Evolutionary conservation across 306 rosid species (phyloP), one percentile per base, ranked within the genome.

Genomic region (Ormosia semicastrata): DNA sequence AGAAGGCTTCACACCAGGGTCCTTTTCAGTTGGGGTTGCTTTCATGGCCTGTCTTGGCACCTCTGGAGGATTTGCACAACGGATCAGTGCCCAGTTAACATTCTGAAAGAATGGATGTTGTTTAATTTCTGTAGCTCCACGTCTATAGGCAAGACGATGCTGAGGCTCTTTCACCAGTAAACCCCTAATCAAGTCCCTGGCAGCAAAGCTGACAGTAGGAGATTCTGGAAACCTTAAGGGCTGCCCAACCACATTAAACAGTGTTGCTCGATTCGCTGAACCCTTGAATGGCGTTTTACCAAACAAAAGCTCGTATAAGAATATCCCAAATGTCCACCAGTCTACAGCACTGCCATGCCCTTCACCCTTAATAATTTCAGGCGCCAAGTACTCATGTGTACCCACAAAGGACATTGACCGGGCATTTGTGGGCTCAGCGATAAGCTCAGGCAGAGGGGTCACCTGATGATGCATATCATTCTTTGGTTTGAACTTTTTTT

Each of bases 341-440:
- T 95, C 99, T 32, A 95, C 99, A 24, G 99, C 99, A 78, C 99
- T 95, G 9, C 99, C 99, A 40, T 95, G 99, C 37, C 99, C 99
- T 89, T 95, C 98, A 14, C 99, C 99, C 52, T 92, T 95, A 9
- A 95, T 91, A 76, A 95, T 95, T 58, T 95, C 99, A 2, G 99
- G 99, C 0, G 99, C 99, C 79, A 95, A 83, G 90, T 95, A 95
- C 89, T 95, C 99, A 2, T 95, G 99, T 29, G 99, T 95, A 40
- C 99, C 99, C 0, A 95, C 99, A 50, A 93, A 95, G 29, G 99
- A 95, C 99, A 95, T 93, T 2, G 99, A 95, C 33, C 99, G 90
- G 14, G 99, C 99, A 69, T 78, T 89, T 9, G 98, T 93, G 3
- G 99, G 99, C 69, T 95, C 99, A 0, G 98, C 99, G 0, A 92